Evolutionary conservation across 768 basidiomycete species (phyloP), one percentile per base, ranked within the genome.

Genomic region (Floccularia luteovirens): DNA sequence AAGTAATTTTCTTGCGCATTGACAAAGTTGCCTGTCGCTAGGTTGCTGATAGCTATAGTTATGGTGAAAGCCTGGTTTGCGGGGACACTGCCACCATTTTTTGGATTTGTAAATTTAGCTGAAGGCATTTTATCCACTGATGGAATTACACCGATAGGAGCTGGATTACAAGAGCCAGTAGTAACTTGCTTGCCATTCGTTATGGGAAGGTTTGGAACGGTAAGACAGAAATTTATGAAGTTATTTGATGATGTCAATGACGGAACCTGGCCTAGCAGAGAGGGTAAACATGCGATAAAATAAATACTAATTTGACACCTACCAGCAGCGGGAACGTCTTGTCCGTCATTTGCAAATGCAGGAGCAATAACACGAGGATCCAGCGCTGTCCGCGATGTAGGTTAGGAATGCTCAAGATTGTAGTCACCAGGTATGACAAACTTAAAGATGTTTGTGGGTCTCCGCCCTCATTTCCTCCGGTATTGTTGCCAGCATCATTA

Each of bases 231-330:
- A 60, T 74, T 72, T 62, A 73, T 70, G 48, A 74, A 80, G 62
- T 79, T 79, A 60, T 80, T 76, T 14, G 58, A 60, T n/a, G 70
- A 72, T 1, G 72, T 72, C 21, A 66, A 52, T 4, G 72, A 75
- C 4, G 69, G 53, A 39, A 67, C 67, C 52, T 74, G 71, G 32
- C 70, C 70, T 49, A 58, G 6, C 11, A 23, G 7, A 23, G 21
- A 24, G 10, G 10, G 27, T 30, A 10, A 30, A 30, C 10, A 14
- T 10, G 10, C 14, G 27, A 30, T 10, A 8, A 34, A n/a, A 20
- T 8, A 10, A 7, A 10, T 10, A 17, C n/a, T 34, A 17, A 10
- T 12, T 8, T 10, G 8, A 34, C 17, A 48, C 53, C 22, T 44
- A 62, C 64, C 67, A 20, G 55, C 55, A 20, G 59, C 50, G 1